phyloP scores from a whole-genome alignment of 352 stramenopile genomes.

The Phytophthora colocasiae region DNA sequence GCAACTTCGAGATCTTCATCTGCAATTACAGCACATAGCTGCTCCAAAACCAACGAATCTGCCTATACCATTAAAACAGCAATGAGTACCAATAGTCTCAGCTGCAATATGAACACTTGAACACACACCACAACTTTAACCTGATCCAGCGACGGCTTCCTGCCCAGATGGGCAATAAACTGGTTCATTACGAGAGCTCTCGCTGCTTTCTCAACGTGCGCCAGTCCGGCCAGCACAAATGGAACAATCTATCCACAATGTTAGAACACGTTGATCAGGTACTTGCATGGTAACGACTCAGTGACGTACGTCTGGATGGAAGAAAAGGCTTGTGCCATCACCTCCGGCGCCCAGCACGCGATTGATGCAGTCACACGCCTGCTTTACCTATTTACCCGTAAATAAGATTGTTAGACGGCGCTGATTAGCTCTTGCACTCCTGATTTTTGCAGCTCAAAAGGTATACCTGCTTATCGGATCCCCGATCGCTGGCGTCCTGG shows the following conservation, averaged over 20 bases:
- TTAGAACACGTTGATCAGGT: not conserved
- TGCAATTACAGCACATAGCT: slow-evolving; percentile 61
- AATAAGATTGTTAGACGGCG: not conserved
- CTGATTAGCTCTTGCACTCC: not conserved
- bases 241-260: slow-evolving; percentile 58
- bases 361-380: slow-evolving; percentile 80
- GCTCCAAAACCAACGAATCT: slow-evolving; percentile 55
- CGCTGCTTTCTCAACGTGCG: slow-evolving; percentile 66
- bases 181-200: slow-evolving; percentile 75
- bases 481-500: slow-evolving; percentile 76
- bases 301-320: slow-evolving; percentile 62
- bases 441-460: slow-evolving; percentile 20
- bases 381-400: slow-evolving; percentile 57
- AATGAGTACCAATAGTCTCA: slow-evolving; percentile 3
- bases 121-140: slow-evolving; percentile 53
- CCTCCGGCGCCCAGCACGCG: slow-evolving; percentile 66
- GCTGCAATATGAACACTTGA: not conserved
- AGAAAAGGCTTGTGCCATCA: slow-evolving; percentile 68
- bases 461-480: slow-evolving; percentile 58
- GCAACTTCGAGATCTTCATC: slow-evolving; percentile 81
- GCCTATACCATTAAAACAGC: slow-evolving; percentile 44
- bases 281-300: slow-evolving; percentile 4
- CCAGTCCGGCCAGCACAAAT: slow-evolving; percentile 74
- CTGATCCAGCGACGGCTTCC: slow-evolving; percentile 56
- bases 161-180: slow-evolving; percentile 69